Evolutionary conservation across 768 basidiomycete genomes (phyloP).

Genomic region (Termitomyces sp.): DNA sequence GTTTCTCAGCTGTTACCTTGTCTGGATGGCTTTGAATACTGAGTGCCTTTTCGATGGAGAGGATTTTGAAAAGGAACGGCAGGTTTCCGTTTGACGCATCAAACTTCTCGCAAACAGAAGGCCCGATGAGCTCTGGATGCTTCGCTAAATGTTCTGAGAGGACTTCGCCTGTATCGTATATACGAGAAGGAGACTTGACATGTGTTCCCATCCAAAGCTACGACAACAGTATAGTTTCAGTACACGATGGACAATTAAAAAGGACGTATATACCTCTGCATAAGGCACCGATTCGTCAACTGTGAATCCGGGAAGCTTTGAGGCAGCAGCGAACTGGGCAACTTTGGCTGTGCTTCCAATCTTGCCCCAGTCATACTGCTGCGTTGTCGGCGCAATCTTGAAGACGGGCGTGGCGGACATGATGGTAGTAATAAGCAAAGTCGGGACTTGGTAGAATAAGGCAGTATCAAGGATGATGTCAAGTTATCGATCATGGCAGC

Average conservation of each 20-base stretch:
- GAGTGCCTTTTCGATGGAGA: slow-evolving; percentile 84
- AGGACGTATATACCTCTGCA: slow-evolving; percentile 76
- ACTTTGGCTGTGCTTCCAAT: slow-evolving; percentile 75
- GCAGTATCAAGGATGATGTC: neutral
- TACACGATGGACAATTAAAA: neutral
- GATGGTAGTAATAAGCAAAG: neutral
- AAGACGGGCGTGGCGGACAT: slow-evolving; percentile 42
- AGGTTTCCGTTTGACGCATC: slow-evolving; percentile 59
- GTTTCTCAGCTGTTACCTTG: slow-evolving; percentile 68
- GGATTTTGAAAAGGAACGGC: slow-evolving; percentile 90
- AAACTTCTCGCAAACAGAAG: slow-evolving; percentile 48
- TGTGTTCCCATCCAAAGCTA: slow-evolving; percentile 99
- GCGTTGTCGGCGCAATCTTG: slow-evolving; percentile 77
- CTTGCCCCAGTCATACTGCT: slow-evolving; percentile 96
- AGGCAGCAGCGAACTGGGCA: slow-evolving; percentile 72
- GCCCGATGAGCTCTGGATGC: slow-evolving; percentile 67
- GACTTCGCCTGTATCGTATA: slow-evolving; percentile 28
- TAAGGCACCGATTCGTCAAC: slow-evolving; percentile 76
- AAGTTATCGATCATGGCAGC: neutral
- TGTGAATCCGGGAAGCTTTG: slow-evolving; percentile 55
- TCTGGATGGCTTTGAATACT: slow-evolving; percentile 93
- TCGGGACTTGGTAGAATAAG: neutral
- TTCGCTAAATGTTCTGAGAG: slow-evolving; percentile 59
- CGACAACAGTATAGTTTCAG: slow-evolving; percentile 1
- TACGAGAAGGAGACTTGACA: slow-evolving; percentile 50